Base-by-base conservation (phyloP, 192 early-diverging fungal species). In the Chytriomyces sp. region DNA sequence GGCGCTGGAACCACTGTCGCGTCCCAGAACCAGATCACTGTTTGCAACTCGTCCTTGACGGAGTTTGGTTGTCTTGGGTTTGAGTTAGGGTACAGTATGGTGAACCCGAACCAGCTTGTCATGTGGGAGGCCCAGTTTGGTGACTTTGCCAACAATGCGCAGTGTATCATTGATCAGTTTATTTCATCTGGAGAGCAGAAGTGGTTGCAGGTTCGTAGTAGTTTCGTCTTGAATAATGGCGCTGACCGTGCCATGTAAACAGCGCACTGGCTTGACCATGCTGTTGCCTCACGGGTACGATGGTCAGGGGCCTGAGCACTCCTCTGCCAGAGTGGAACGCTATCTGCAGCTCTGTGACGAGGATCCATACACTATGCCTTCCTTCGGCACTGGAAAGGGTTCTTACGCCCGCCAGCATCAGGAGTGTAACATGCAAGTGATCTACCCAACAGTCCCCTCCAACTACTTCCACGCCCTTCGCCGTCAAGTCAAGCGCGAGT, bases 61-160 rank as follows among this genome's bases (percentile, higher is more conserved):
- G 96, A 99, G 81, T 99, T 89, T 79, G 96, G 95, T 69, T 91
- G 85, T 59, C 84, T 99, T 59, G 97, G 97, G 33, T 99, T 96
- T 75, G 97, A 99, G 85, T 89, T 96, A 8, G 97, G 97, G 41
- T 98, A 98, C 83, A 96, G 93, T 28, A 84, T 98, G 77, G 93
- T 92, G 54, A 92, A 92, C 85, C 95, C 97, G 52, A 93, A 96
- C 81, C 86, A 95, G 55, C 88, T 98, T 52, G 87, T 98, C 34
- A 84, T 96, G 71, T 99, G 95, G 95, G 97, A 99, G 81, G 97
- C 94, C 14, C 95, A 99, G 85, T 98, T 99, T 75, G 97, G 97
- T 67, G 96, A 99, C 81, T 96, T 99, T 79, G 92, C 92, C 79
- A 99, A 99, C 88, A 93, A 85, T 64, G 94, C 97, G 25, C 97